Evolutionary conservation across 352 stramenopile genomes (phyloP).

Genomic region (Globisporangium takayamanum): DNA sequence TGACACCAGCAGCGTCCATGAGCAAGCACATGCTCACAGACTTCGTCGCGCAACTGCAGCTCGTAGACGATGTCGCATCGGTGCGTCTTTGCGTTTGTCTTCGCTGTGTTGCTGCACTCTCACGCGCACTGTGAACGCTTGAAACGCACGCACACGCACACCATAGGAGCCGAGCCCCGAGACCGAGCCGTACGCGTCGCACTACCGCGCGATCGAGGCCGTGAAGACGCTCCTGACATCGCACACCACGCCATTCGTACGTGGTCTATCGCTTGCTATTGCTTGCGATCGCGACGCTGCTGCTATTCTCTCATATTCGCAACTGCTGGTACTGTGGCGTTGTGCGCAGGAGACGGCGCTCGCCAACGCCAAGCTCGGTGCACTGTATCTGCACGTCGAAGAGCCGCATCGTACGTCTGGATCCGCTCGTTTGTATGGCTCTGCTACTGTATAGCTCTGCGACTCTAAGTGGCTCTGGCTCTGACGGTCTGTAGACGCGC

Average conservation of each 20-base stretch:
- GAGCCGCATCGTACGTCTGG: constrained; percentile 46
- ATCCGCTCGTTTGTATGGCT: too few species aligned
- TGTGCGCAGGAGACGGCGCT: constrained; percentile 27
- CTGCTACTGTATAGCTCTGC: too few species aligned
- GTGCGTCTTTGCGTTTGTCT: constrained; percentile 15
- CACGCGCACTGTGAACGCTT: constrained; percentile 3
- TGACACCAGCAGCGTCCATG: background rate
- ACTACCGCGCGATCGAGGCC: constrained; percentile 51
- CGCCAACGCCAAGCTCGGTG: constrained; percentile 32
- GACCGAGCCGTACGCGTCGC: constrained; percentile 35
- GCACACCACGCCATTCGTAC: constrained; percentile 20
- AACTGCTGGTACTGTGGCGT: background rate
- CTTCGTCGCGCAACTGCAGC: constrained; percentile 24
- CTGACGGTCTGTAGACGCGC: constrained; percentile 27
- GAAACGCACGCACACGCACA: background rate
- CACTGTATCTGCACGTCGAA: constrained; percentile 47
- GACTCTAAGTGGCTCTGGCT: too few species aligned
- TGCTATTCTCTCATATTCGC: background rate
- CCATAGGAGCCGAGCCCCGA: constrained; percentile 39
- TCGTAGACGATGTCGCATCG: constrained; percentile 22
- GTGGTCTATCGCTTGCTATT: background rate
- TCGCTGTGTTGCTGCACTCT: background rate
- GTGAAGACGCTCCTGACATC: constrained; percentile 46
- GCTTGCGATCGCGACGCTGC: background rate
- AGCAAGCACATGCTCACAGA: constrained; percentile 18